These are phyloP conservation scores for Clavispora santaluciae DNA, from an alignment of 805 yeast genomes.

Conservation along the genomic window DNA sequence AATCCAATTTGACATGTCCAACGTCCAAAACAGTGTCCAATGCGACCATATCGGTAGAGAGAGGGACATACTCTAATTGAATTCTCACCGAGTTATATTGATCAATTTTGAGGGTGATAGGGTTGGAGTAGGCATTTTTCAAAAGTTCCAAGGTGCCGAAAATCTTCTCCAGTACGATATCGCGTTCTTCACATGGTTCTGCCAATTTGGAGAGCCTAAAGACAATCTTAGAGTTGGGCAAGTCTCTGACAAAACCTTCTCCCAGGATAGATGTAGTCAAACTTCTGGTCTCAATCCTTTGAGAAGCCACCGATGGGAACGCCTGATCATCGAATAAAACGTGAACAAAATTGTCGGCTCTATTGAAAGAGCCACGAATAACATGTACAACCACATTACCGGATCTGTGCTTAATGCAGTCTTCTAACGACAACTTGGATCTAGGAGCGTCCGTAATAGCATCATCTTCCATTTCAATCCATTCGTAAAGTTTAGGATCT, in stretches of 20 bases:
- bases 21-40: slow-evolving; percentile 65
- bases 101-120: slow-evolving; percentile 42
- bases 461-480: slow-evolving; percentile 47
- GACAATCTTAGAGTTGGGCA: slow-evolving; percentile 52
- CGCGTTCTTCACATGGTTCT: slow-evolving; percentile 42
- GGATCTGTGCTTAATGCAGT: slow-evolving; percentile 51
- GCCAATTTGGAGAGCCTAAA: slow-evolving; percentile 55
- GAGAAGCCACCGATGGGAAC: slow-evolving; percentile 53
- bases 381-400: slow-evolving; percentile 60
- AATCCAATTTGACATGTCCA: slow-evolving; percentile 54
- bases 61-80: slow-evolving; percentile 59
- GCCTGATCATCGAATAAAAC: slow-evolving; percentile 60
- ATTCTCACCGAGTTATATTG: slow-evolving; percentile 37
- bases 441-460: slow-evolving; percentile 32
- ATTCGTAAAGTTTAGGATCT: slow-evolving; percentile 60
- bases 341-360: slow-evolving; percentile 50
- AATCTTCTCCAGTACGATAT: slow-evolving; percentile 47
- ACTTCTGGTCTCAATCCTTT: slow-evolving; percentile 42
- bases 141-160: slow-evolving; percentile 53
- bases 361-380: slow-evolving; percentile 43
- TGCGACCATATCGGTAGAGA: slow-evolving; percentile 47
- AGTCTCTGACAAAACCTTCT: slow-evolving; percentile 64
- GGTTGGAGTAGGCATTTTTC: slow-evolving; percentile 41
- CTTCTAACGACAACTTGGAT: slow-evolving; percentile 45
- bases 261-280: slow-evolving; percentile 45